Evolutionary conservation across 768 basidiomycete species (phyloP), one percentile per base, ranked within the genome.

Genomic region (Tricholoma bakamatsutake): DNA sequence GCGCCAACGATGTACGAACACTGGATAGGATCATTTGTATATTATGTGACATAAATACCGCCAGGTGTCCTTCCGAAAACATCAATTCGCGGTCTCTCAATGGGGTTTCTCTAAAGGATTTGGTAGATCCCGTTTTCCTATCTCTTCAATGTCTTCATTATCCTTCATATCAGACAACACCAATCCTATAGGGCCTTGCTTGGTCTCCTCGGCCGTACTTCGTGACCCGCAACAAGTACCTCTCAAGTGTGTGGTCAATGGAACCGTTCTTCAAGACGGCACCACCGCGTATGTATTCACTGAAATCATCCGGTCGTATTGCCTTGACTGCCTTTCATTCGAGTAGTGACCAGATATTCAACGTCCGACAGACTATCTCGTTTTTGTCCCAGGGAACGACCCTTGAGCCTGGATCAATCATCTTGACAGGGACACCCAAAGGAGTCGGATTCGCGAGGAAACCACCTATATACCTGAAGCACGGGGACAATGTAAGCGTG

Each of bases 71-170:
- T 92, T 93, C 80, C 81, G 93, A 40, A 83, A 85, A 59, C 85
- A 87, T 62, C 93, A 94, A 66, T 73, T 88, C 71, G 81, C 82
- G 3, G 84, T 86, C 9, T 85, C 87, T 0, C 93, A 95, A 62
- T 95, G 93, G 92, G 76, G 80, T 30, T 93, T 91, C 70, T 91
- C 90, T 27, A 95, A 95, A 69, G 79, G 86, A 40, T 95, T 92
- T 61, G 92, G 90, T 87, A 55, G 24, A 78, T 62, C 18, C 40
- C 15, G 5, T 8, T 33, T 28, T 52, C 4, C 40, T 40, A 50
- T 46, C 30, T 28, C 21, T 33, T 49, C 6, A 28, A 21, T 49
- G 35, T 33, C 37, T 48, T 13, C 52, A 7, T 15, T 15, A 28
- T 28, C 8, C 46, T n/a, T 8, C 2, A 17, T 37, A 7, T 21